A percentile compares a stretch with the other conserved stretches of the same genome.
Conservation (phyloP, 805 yeast species). For the Cyberlindnera japonica region DNA sequence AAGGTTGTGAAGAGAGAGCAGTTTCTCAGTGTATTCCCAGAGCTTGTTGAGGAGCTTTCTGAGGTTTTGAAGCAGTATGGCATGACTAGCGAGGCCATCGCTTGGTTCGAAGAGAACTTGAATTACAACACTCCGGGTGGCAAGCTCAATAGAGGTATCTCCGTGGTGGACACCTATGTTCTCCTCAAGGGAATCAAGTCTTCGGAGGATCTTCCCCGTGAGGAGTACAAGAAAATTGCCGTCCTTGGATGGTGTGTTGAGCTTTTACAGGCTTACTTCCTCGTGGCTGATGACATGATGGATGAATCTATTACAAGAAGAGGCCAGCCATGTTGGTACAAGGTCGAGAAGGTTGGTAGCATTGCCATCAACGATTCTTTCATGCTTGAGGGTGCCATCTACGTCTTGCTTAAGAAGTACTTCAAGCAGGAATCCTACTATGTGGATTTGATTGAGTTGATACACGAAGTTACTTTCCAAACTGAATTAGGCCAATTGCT, state of each 20-base stretch:
- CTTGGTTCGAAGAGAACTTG: constrained; percentile 74
- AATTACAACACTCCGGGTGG: constrained; percentile 95
- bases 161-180: constrained; percentile 90
- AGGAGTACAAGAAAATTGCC: constrained; percentile 80
- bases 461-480: constrained; percentile 96
- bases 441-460: constrained; percentile 84
- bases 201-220: constrained; percentile 54
- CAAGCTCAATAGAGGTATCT: constrained; percentile 90
- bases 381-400: constrained; percentile 94
- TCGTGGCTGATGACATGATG: constrained; percentile 99
- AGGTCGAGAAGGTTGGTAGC: constrained; percentile 71
- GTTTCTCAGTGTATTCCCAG: constrained; percentile 88
- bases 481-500: constrained; percentile 96
- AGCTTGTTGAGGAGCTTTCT: constrained; percentile 81
- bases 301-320: constrained; percentile 94
- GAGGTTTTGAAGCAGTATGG: constrained; percentile 97
- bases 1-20: constrained; percentile 44
- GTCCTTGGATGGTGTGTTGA: constrained; percentile 95
- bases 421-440: constrained; percentile 81
- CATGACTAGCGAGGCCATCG: constrained; percentile 98
- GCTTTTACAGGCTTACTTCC: constrained; percentile 90
- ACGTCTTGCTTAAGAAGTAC: constrained; percentile 81
- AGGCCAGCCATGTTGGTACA: constrained; percentile 99
- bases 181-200: constrained; percentile 63
- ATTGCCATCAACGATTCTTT: constrained; percentile 97